A percentile compares a stretch with the other conserved stretches of the same genome.
Conservation (phyloP, 1,284 basidiomycete species). For the Rhodotorula glutinis region DNA sequence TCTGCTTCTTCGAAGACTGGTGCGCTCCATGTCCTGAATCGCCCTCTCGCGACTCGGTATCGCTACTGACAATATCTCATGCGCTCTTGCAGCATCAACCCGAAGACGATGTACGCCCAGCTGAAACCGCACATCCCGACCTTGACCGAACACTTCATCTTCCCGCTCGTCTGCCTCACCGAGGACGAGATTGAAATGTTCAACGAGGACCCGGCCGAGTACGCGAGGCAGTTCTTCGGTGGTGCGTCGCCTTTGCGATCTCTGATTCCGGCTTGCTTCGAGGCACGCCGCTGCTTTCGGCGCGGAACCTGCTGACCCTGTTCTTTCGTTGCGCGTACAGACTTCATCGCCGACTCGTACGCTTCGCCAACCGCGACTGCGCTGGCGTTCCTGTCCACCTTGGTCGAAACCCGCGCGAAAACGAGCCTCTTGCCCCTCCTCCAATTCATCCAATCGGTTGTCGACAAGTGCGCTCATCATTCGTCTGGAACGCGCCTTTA, state of each 20-base stretch:
- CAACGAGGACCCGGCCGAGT: conserved; percentile 74
- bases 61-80: neutral
- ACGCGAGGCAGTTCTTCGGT: conserved; percentile 62
- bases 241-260: conserved; percentile 55
- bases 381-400: conserved; percentile 69
- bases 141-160: conserved; percentile 71
- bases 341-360: conserved; percentile 69
- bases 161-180: conserved; percentile 79
- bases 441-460: conserved; percentile 66
- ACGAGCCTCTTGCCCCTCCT: conserved; percentile 72
- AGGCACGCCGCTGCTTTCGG: no score
- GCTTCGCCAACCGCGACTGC: conserved; percentile 71
- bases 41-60: neutral
- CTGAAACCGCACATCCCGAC: conserved; percentile 75
- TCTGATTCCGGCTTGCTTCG: neutral
- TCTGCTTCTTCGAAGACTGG: conserved; percentile 81
- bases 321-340: conserved; percentile 48
- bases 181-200: conserved; percentile 64
- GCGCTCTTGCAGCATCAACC: conserved; percentile 65
- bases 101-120: conserved; percentile 76
- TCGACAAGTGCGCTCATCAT: conserved; percentile 58
- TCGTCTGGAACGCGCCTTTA: neutral
- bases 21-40: conserved; percentile 50
- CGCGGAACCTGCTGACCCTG: no score
- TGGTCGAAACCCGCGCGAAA: conserved; percentile 73